A percentile compares a stretch with the other conserved stretches of the same genome.
These are phyloP conservation scores for Parastagonospora nodorum DNA, from an alignment of 2,329 filamentous ascomycete genomes.

Conservation along the genomic window DNA sequence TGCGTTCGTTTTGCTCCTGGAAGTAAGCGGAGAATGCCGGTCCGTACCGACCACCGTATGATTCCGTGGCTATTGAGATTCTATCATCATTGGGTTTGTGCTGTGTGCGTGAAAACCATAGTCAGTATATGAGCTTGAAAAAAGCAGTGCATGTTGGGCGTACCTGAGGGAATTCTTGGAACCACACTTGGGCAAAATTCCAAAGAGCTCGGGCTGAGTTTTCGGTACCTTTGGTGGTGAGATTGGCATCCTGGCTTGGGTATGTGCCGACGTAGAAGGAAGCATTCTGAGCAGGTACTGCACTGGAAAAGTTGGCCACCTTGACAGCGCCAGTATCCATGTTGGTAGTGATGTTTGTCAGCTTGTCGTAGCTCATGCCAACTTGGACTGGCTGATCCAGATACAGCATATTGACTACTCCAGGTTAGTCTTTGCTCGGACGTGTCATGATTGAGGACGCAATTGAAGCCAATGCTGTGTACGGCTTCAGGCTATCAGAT, in stretches of 20 bases:
- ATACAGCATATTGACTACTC: constrained; percentile 58
- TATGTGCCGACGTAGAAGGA: constrained; percentile 61
- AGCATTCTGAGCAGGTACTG: constrained; percentile 54
- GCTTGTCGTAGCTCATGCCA: constrained; percentile 58
- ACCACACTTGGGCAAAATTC: constrained; percentile 66
- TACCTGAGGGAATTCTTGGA: constrained; percentile 61
- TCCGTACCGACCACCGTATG: constrained; percentile 64
- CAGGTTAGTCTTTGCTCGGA: not conserved
- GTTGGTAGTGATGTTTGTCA: constrained; percentile 46
- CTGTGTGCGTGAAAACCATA: constrained; percentile 30
- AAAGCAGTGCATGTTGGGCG: not conserved
- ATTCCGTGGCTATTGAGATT: constrained; percentile 56
- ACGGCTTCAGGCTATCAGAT: too few relatives aligned
- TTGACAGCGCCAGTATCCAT: constrained; percentile 25
- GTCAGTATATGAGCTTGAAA: too few relatives aligned
- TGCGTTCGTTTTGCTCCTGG: constrained; percentile 61
- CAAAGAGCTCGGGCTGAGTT: constrained; percentile 62
- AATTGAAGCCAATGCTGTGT: not conserved
- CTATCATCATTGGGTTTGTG: constrained; percentile 65
- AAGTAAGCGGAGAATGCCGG: constrained; percentile 63
- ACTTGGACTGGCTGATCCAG: constrained; percentile 67
- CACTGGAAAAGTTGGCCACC: constrained; percentile 36
- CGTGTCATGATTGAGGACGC: not conserved
- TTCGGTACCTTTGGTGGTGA: constrained; percentile 56
- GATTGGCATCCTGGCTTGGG: constrained; percentile 50